These are phyloP conservation scores for Rosa multiflora DNA, from an alignment of 306 rosid genomes.

Conservation along the genomic window DNA sequence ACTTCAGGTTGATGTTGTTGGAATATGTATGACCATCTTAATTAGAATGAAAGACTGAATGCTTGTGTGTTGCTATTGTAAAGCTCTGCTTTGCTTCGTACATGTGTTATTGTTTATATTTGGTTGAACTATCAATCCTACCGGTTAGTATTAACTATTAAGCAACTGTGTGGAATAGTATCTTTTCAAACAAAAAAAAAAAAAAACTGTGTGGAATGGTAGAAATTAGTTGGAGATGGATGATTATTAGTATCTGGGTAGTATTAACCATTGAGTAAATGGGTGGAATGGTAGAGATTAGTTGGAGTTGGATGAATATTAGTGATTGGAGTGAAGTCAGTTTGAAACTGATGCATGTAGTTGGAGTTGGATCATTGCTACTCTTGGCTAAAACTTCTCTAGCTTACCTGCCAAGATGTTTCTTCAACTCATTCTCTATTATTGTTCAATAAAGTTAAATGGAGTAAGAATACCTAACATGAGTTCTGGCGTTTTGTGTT, in stretches of 20 bases:
- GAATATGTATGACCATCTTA: constrained; percentile 1
- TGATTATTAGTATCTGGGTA: neutral
- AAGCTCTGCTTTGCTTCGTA: neutral
- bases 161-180: neutral
- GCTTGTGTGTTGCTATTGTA: neutral
- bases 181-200: too few species aligned
- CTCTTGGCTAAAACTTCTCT: neutral
- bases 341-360: neutral
- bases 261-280: neutral
- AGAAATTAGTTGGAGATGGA: neutral
- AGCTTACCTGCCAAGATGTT: neutral
- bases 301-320: neutral
- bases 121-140: neutral
- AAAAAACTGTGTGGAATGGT: neutral
- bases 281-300: neutral
- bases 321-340: neutral
- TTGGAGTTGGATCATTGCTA: neutral
- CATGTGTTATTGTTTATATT: neutral
- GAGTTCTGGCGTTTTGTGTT: neutral
- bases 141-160: neutral
- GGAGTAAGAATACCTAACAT: neutral
- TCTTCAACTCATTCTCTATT: neutral
- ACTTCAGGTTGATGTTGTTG: neutral
- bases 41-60: neutral
- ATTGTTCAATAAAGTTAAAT: neutral